Evolutionary conservation across 345 rosid genomes (phyloP), one percentile per base, ranked within the genome.

Genomic region (Citrus hindsii): DNA sequence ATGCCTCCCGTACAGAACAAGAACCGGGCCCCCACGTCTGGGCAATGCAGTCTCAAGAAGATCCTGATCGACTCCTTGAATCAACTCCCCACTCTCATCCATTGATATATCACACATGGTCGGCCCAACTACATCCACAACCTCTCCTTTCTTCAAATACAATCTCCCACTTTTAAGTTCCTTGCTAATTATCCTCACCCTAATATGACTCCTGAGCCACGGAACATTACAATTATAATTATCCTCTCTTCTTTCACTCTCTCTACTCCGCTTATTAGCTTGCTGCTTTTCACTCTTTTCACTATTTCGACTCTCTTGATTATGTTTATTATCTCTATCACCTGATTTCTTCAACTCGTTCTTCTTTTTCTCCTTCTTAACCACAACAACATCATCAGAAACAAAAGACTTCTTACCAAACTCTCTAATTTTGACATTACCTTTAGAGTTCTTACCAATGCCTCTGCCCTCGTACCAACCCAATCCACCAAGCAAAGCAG

Each of bases 391-490:
- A 64, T 64, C 62, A 14, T 75, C 78, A 19, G 78, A 65, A 75
- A 63, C 71, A 55, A 75, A 75, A 42, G 60, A 77, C 82, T 94
- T 83, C 56, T 81, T 90, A 33, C 83, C 83, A 72, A 86, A 87
- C 70, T 91, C 87, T 82, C 84, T 89, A 22, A 87, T 83, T 76
- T 89, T 66, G 68, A 94, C 92, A 83, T 95, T 95, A 13, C 85
- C 93, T 81, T 90, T 91, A 28, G 90, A 84, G 16, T 92, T 94
- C 80, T 81, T 91, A 60, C 99, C 99, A 60, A 96, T 87, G 7
- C 98, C 98, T 40, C 82, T 80, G 3, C 99, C 97, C 69, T 94
- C 95, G 9, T 82, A 78, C 98, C 98, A 95, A 1, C 99, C 99
- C 61, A 93, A 93, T 0, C 98, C 99, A 76, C 89, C 88, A 21